A percentile compares a stretch with the other conserved stretches of the same genome.
These are phyloP conservation scores for Acidomyces sp. DNA, from an alignment of 495 filamentous ascomycete species.

Conservation along the genomic window DNA sequence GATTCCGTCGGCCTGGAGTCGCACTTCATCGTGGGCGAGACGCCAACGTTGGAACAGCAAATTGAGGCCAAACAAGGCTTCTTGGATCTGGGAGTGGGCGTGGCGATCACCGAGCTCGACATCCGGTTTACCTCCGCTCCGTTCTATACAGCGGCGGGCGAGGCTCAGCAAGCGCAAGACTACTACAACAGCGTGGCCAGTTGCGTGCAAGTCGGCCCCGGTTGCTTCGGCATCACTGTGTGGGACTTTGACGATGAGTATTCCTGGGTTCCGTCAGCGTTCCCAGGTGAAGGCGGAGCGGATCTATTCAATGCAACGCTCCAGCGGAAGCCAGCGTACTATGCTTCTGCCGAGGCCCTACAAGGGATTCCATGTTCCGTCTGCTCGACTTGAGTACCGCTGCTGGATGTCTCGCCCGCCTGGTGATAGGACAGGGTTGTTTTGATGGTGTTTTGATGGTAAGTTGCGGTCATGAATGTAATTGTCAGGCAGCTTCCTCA, in stretches of 20 bases:
- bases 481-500: too few relatives aligned
- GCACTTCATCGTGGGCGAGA: slow-evolving; percentile 45
- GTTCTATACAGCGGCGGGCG: slow-evolving; percentile 27
- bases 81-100: slow-evolving; percentile 40
- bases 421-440: too few relatives aligned
- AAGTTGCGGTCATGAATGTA: too few relatives aligned
- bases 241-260: slow-evolving; percentile 47
- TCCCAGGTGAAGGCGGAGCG: slow-evolving; percentile 19
- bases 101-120: slow-evolving; percentile 50
- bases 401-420: too few relatives aligned
- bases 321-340: background rate
- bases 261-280: slow-evolving; percentile 22
- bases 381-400: too few relatives aligned
- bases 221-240: slow-evolving; percentile 53
- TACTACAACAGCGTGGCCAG: slow-evolving; percentile 43
- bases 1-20: slow-evolving; percentile 52
- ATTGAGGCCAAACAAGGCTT: too few relatives aligned
- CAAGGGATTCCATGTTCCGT: too few relatives aligned
- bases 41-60: too few relatives aligned
- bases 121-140: slow-evolving; percentile 32
- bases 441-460: too few relatives aligned
- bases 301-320: slow-evolving; percentile 11
- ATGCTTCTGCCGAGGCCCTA: too few relatives aligned
- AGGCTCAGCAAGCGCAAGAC: slow-evolving; percentile 36
- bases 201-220: slow-evolving; percentile 37